Conservation (phyloP, 2,329 filamentous ascomycete genomes). For the Phyllosticta capitalensis region DNA sequence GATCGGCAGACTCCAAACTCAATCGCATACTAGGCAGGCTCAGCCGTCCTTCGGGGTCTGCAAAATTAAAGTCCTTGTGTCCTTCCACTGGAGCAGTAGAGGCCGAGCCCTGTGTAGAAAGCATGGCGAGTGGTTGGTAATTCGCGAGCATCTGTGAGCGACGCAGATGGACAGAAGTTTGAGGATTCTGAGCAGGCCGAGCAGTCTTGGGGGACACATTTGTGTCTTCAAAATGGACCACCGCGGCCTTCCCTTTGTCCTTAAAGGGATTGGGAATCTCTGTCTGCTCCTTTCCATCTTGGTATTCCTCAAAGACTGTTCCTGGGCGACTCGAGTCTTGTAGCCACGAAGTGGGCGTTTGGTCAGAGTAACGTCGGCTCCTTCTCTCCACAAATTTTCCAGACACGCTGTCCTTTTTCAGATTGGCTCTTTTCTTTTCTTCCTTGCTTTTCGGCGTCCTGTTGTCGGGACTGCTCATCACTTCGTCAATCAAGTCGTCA, state of each 20-base stretch:
- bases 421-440: background rate
- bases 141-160: constrained; percentile 43
- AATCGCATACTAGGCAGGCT: constrained; percentile 11
- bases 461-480: constrained; percentile 29
- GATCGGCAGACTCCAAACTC: constrained; percentile 1
- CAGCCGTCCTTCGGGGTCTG: background rate
- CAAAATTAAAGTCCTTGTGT: background rate
- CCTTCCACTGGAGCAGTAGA: background rate
- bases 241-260: background rate
- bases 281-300: background rate
- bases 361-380: background rate
- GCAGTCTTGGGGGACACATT: background rate
- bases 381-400: background rate
- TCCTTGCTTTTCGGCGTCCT: background rate
- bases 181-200: background rate
- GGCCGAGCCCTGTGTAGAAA: constrained; percentile 15
- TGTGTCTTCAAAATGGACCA: background rate
- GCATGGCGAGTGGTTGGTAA: constrained; percentile 27
- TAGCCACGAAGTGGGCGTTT: background rate
- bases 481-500: constrained; percentile 73
- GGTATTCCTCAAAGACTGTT: background rate
- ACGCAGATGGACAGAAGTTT: constrained; percentile 32
- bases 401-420: background rate
- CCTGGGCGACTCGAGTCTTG: background rate
- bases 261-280: background rate